Conservation (phyloP, 345 rosid species). For the Populus davidiana region DNA sequence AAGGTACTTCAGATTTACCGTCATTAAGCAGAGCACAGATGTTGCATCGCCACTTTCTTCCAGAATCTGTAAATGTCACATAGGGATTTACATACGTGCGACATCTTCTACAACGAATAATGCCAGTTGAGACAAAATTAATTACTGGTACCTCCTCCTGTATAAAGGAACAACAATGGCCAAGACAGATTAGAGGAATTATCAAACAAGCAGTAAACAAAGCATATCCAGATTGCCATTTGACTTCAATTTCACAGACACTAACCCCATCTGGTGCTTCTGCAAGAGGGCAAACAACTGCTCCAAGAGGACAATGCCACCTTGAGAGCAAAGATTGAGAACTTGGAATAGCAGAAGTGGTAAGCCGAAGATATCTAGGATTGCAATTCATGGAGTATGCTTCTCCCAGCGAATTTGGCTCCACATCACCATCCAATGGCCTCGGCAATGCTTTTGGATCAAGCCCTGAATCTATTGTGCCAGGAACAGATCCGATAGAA, state of each 20-base stretch:
- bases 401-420: constrained; percentile 60
- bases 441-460: constrained; percentile 79
- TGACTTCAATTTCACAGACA: constrained; percentile 18
- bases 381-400: constrained; percentile 73
- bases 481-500: constrained; percentile 69
- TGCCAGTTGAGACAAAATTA: constrained; percentile 81
- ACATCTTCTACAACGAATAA: constrained; percentile 96
- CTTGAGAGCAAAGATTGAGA: constrained; percentile 87
- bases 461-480: constrained; percentile 75
- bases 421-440: constrained; percentile 94
- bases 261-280: constrained; percentile 93
- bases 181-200: constrained; percentile 14
- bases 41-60: constrained; percentile 99
- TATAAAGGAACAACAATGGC: constrained; percentile 23
- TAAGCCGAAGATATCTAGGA: constrained; percentile 80
- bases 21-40: constrained; percentile 88
- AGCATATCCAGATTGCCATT: constrained; percentile 7
- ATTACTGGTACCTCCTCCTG: constrained; percentile 94
- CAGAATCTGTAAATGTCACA: constrained; percentile 86
- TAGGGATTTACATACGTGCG: constrained; percentile 96
- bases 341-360: constrained; percentile 81
- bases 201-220: constrained; percentile 2
- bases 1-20: constrained; percentile 47
- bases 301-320: constrained; percentile 99
- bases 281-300: constrained; percentile 98